Conservation (phyloP, 2,329 filamentous ascomycete species). For the Venturia oleaginea region DNA sequence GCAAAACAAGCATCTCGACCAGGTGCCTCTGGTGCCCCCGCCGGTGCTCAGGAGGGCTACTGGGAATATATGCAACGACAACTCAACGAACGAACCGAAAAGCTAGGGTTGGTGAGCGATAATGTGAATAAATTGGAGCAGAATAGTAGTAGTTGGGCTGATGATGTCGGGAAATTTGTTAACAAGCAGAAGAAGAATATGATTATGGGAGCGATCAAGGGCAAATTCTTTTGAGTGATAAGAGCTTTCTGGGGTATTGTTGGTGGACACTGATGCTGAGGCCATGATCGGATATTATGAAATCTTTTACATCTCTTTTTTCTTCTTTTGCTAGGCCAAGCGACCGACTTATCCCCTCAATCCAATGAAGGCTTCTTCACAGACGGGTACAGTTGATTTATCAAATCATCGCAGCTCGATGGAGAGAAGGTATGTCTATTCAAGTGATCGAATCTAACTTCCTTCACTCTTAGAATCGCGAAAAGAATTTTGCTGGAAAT, state of each 20-base stretch:
- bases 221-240: conserved; percentile 29
- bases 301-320: too few species aligned
- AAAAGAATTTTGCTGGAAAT: too few species aligned
- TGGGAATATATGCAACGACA: conserved; percentile 77
- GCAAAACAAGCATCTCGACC: conserved; percentile 27
- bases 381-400: too few species aligned
- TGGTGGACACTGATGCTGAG: too few species aligned
- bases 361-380: too few species aligned
- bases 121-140: conserved; percentile 75
- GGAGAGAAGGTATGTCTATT: too few species aligned
- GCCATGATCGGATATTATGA: too few species aligned
- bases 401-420: too few species aligned
- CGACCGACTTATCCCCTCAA: too few species aligned
- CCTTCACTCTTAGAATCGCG: too few species aligned
- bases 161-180: conserved; percentile 82
- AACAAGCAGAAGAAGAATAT: conserved; percentile 79
- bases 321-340: too few species aligned
- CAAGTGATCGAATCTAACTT: too few species aligned
- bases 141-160: conserved; percentile 72
- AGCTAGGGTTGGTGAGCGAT: conserved; percentile 72
- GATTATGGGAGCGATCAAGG: conserved; percentile 49
- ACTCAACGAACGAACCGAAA: conserved; percentile 84
- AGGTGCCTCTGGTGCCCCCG: conserved; percentile 18
- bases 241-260: not conserved
- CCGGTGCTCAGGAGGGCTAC: conserved; percentile 49